These are phyloP conservation scores for Apiosordaria backusii DNA, from an alignment of 495 filamentous ascomycete genomes.

Conservation along the genomic window DNA sequence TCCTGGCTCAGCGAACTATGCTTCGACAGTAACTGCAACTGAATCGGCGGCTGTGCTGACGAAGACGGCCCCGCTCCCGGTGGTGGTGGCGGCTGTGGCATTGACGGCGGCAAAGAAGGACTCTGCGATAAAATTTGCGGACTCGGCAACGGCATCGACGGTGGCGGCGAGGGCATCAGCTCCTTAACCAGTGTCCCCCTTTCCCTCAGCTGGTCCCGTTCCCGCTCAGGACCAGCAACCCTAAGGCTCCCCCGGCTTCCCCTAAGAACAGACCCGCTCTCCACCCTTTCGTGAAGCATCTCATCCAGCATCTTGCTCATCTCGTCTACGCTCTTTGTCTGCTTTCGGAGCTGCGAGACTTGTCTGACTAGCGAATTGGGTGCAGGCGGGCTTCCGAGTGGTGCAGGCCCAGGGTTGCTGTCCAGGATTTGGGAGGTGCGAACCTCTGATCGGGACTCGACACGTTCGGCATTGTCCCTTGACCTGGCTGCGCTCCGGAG, in stretches of 20 bases:
- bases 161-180: background rate
- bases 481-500: constrained; percentile 84
- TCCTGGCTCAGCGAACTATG: constrained; percentile 29
- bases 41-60: constrained; percentile 31
- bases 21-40: constrained; percentile 36
- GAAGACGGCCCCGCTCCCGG: background rate
- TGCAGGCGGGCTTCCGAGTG: constrained; percentile 36
- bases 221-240: constrained; percentile 35
- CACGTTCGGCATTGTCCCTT: constrained; percentile 70
- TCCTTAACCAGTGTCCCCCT: background rate
- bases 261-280: constrained; percentile 61
- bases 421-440: constrained; percentile 47
- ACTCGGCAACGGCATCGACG: background rate
- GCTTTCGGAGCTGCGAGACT: constrained; percentile 45
- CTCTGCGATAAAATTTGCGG: background rate
- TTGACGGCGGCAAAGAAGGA: background rate
- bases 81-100: background rate
- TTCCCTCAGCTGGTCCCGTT: constrained; percentile 17
- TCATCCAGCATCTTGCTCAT: constrained; percentile 87
- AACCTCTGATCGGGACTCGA: constrained; percentile 43
- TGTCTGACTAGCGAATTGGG: constrained; percentile 33
- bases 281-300: constrained; percentile 87
- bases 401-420: constrained; percentile 32
- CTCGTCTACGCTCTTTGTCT: constrained; percentile 74
- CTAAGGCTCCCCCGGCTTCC: constrained; percentile 55